Percentiles rank a stretch among this genome's conserved stretches.
phyloP scores from a whole-genome alignment of 208 protist genomes.

The Trypanosoma melophagium region DNA sequence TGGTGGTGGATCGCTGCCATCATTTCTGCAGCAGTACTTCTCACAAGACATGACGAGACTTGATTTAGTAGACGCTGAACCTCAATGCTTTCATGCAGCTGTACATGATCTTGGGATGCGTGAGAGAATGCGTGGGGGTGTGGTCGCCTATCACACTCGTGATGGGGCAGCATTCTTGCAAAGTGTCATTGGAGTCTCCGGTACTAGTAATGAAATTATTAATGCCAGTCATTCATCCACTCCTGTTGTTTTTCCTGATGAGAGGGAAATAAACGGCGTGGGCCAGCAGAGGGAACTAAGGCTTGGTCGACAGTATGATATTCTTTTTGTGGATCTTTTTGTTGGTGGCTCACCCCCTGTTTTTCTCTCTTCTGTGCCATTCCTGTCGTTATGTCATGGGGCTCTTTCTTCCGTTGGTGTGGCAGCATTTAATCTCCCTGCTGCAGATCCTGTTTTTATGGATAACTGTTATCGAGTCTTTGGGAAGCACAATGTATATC shows the following conservation, averaged over 20 bases:
- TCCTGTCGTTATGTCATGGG: conserved; percentile 52
- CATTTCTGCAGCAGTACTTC: conserved; percentile 78
- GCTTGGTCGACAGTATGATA: conserved; percentile 39
- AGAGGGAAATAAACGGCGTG: too few species aligned
- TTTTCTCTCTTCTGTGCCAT: conserved; percentile 43
- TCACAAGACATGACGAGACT: conserved; percentile 42
- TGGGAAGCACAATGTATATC: conserved; percentile 65
- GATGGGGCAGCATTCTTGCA: conserved; percentile 51
- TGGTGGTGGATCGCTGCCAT: conserved; percentile 71
- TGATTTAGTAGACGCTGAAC: conserved; percentile 84
- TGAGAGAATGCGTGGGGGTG: conserved; percentile 38
- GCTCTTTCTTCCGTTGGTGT: conserved; percentile 65
- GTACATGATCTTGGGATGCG: conserved; percentile 74
- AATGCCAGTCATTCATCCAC: background rate
- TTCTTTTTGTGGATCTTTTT: conserved; percentile 86
- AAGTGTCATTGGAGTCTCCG: conserved; percentile 3
- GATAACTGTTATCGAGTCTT: conserved; percentile 51
- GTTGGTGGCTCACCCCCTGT: conserved; percentile 60
- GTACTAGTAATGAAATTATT: conserved; percentile 15
- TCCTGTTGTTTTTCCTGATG: background rate
- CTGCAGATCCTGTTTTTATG: conserved; percentile 52
- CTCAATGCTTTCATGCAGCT: conserved; percentile 64
- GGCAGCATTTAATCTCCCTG: conserved; percentile 77
- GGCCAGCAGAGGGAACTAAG: background rate
- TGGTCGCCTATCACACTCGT: conserved; percentile 40